phyloP scores from a whole-genome alignment of 31 red algal species.

The Odonthalia washingtoniensis region DNA sequence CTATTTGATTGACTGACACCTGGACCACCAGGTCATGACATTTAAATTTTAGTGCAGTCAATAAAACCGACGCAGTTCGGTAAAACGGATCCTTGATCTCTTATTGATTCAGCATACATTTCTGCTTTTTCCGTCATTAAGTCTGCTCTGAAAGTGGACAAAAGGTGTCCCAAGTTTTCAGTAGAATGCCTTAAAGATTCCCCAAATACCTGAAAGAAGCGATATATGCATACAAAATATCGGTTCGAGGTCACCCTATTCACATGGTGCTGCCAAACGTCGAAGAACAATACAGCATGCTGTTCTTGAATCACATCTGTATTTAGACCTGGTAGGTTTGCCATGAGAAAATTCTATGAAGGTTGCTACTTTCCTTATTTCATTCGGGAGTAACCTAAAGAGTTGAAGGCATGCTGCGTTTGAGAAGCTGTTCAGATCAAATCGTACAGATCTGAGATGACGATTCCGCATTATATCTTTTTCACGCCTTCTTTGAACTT shows the following conservation, averaged over 20 bases:
- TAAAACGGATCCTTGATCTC: background rate
- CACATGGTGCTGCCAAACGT: background rate
- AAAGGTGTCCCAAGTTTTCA: background rate
- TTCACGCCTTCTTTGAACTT: too few species aligned
- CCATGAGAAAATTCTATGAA: too few species aligned
- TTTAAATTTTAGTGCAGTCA: slow-evolving; percentile 31
- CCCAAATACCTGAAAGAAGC: slow-evolving; percentile 9
- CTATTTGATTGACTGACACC: background rate
- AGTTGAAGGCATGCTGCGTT: too few species aligned
- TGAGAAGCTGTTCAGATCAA: too few species aligned
- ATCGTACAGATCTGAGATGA: too few species aligned
- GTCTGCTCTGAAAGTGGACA: background rate
- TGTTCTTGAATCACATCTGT: too few species aligned
- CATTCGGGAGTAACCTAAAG: too few species aligned
- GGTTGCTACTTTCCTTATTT: too few species aligned
- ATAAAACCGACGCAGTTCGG: background rate
- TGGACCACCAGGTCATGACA: background rate
- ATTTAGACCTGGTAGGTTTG: too few species aligned
- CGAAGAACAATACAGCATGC: too few species aligned
- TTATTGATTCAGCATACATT: background rate
- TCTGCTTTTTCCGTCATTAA: background rate
- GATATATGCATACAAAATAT: background rate
- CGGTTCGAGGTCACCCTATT: too few species aligned
- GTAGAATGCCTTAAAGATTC: background rate
- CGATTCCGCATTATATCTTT: too few species aligned